Evolutionary conservation across 2,329 filamentous ascomycete species (phyloP), one percentile per base, ranked within the genome.

Genomic region (Cordyceps tenuipes): DNA sequence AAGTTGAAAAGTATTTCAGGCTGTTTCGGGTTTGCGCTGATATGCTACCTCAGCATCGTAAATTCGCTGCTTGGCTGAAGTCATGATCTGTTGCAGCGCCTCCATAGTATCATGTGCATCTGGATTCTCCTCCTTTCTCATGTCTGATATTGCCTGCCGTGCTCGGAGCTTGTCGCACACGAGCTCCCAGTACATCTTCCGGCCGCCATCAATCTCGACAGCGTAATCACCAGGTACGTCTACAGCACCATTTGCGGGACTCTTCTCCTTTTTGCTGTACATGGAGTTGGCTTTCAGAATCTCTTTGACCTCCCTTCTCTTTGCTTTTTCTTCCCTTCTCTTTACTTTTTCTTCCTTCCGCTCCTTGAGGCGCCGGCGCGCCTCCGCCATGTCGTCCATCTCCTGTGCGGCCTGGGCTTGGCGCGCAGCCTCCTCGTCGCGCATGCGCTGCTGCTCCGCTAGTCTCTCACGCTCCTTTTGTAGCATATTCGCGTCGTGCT

Each of bases 91-190:
- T 69, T 9, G 70, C 71, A 57, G 68, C 61, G 39, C 26, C 12
- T 51, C 67, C 63, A n/a, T 70, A 61, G 3, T 44, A 29, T 57
- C 21, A 12, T 39, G 54, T 21, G 39, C 66, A 46, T 71, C 66
- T 0, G 62, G 54, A 5, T 67, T 64, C 4, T 68, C 68, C 19
- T 58, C 61, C 56, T 69, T 68, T 57, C 66, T 64, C 31, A 73
- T 56, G 19, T 73, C 69, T n/a, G 69, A 67, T 26, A 71, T 67
- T 17, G 68, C 66, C 63, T 76, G 75, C 0, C 74, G 69, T 10
- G 73, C 73, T n/a, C 70, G 68, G 17, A 76, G 63, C 65, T 76
- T 76, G 48, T 74, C 75, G 63, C 73, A 75, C 6, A 75, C 70
- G 15, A 75, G 66, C 61, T 75, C 71, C 73, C 73, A 75, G 62